phyloP scores from a whole-genome alignment of 2,329 filamentous ascomycete genomes.

The Pseudopithomyces maydicus region DNA sequence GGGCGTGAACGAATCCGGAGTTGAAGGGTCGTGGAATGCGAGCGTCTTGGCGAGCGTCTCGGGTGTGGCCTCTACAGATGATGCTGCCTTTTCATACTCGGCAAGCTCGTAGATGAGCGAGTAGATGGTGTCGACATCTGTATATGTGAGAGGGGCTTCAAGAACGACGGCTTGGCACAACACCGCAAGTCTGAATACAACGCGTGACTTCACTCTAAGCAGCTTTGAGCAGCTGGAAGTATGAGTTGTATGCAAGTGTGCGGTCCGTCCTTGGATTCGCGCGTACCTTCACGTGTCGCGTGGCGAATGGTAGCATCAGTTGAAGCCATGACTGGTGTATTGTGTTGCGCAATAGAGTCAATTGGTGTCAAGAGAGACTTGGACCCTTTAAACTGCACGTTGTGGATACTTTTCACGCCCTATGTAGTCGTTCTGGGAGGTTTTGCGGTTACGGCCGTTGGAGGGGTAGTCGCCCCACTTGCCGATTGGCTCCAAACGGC shows the following conservation, averaged over 20 bases:
- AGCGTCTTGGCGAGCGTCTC: conserved; percentile 74
- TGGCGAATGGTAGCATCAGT: conserved; percentile 56
- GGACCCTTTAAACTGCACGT: not conserved
- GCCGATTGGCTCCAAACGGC: conserved; percentile 8
- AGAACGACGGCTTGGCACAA: not conserved
- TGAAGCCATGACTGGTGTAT: conserved; percentile 28
- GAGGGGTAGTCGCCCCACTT: conserved; percentile 3
- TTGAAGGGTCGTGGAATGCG: conserved; percentile 67
- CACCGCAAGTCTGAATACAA: not conserved
- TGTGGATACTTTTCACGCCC: conserved; percentile 1
- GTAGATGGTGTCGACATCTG: conserved; percentile 84
- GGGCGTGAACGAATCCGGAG: conserved; percentile 48
- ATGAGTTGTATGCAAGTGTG: not conserved
- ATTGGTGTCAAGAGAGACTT: not conserved
- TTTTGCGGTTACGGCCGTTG: not conserved
- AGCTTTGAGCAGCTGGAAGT: not conserved
- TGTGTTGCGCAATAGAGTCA: not conserved
- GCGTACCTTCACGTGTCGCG: conserved; percentile 63
- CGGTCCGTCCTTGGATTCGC: not conserved
- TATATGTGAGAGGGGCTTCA: conserved; percentile 1
- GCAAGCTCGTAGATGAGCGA: conserved; percentile 83
- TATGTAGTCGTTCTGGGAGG: not conserved
- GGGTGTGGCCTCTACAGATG: conserved; percentile 78
- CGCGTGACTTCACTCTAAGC: not conserved
- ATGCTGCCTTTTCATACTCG: conserved; percentile 79